Conservation (phyloP, 306 rosid genomes). For the Quercus dentata region DNA sequence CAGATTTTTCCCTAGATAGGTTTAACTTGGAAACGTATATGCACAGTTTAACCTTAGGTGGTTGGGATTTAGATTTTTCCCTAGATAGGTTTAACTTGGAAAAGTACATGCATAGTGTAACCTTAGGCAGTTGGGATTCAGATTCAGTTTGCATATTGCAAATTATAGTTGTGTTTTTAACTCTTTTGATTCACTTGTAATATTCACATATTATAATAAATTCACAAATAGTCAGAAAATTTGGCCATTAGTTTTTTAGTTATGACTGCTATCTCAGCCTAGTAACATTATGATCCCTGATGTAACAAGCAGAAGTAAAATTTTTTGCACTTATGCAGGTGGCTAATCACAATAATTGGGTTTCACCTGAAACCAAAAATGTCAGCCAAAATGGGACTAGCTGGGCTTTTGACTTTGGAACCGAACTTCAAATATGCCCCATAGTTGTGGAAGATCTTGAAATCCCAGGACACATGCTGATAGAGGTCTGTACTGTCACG, state of each 20-base stretch:
- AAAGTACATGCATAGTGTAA: not conserved
- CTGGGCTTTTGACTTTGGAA: slow-evolving; percentile 61
- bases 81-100: not conserved
- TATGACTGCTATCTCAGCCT: not conserved
- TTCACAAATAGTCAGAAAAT: not conserved
- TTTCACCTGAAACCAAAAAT: slow-evolving; percentile 11
- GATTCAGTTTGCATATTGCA: not conserved
- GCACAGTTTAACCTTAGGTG: not conserved
- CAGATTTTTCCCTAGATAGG: not conserved
- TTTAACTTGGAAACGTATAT: not conserved
- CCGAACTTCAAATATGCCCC: slow-evolving; percentile 56
- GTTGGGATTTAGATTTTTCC: not conserved
- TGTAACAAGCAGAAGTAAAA: not conserved
- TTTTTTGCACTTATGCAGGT: slow-evolving; percentile 45
- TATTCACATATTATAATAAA: not conserved
- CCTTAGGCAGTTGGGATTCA: not conserved
- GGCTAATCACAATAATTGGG: slow-evolving; percentile 29
- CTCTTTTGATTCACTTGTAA: not conserved
- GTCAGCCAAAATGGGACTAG: slow-evolving; percentile 52
- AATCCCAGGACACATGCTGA: slow-evolving; percentile 67
- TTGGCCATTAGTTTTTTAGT: not conserved
- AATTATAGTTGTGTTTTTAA: not conserved
- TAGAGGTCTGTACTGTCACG: slow-evolving; percentile 46
- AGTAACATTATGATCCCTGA: not conserved
- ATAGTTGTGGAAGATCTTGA: slow-evolving; percentile 86